phyloP scores from a whole-genome alignment of 129 eudicot species.

The Tanacetum coccineum region DNA sequence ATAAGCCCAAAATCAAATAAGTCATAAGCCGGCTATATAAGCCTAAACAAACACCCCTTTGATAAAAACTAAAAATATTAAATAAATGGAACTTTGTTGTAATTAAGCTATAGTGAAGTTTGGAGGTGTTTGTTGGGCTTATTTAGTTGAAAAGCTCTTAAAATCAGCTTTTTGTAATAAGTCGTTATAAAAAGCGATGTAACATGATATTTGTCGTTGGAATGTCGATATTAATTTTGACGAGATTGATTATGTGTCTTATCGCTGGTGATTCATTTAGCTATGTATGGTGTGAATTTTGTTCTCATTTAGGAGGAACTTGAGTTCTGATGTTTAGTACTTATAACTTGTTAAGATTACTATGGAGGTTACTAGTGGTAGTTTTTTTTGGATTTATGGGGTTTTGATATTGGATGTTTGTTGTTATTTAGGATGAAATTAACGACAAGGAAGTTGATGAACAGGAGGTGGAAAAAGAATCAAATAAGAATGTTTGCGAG shows the following conservation, averaged over 20 bases:
- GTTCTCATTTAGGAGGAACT: not conserved
- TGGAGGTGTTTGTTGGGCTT: too few relatives aligned
- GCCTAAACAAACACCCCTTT: too few relatives aligned
- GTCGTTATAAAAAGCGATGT: too few relatives aligned
- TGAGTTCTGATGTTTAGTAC: not conserved
- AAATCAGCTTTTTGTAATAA: too few relatives aligned
- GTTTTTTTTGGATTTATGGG: not conserved
- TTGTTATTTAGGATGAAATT: constrained; percentile 46
- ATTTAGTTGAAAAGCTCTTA: too few relatives aligned
- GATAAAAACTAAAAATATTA: too few relatives aligned
- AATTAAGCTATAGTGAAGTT: not conserved
- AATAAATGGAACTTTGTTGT: too few relatives aligned
- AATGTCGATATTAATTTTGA: too few relatives aligned
- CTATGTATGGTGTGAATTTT: not conserved
- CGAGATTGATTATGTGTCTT: too few relatives aligned
- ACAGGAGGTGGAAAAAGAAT: constrained; percentile 23
- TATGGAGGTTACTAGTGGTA: not conserved
- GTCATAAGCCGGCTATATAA: too few relatives aligned
- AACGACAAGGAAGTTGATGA: constrained; percentile 33
- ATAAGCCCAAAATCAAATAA: too few relatives aligned
- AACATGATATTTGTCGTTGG: too few relatives aligned
- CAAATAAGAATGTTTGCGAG: constrained; percentile 49
- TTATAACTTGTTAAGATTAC: not conserved
- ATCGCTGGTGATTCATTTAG: not conserved
- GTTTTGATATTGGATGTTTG: not conserved